A percentile compares a stretch with the other conserved stretches of the same genome.
phyloP scores from a whole-genome alignment of 345 rosid species.

The Nasturtium officinale region DNA sequence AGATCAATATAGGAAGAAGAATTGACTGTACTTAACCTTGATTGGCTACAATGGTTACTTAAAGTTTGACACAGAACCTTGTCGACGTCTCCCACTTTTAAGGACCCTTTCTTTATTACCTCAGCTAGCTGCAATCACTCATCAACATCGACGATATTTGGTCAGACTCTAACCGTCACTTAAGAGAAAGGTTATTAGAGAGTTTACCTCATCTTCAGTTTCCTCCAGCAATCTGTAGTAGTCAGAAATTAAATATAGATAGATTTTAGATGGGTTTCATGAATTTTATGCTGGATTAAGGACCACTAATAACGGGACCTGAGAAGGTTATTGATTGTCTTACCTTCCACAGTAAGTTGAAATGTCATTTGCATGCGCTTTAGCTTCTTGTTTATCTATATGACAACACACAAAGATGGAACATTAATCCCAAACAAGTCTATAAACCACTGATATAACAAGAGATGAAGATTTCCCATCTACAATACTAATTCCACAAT shows the following conservation, averaged over 20 bases:
- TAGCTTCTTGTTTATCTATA: slow-evolving; percentile 93
- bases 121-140: slow-evolving; percentile 62
- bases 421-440: slow-evolving; percentile 14
- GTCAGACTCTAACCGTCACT: slow-evolving; percentile 9
- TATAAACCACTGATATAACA: slow-evolving; percentile 1
- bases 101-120: slow-evolving; percentile 69
- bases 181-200: slow-evolving; percentile 15
- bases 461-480: slow-evolving; percentile 19
- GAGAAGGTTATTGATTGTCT: slow-evolving; percentile 33
- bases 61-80: slow-evolving; percentile 77
- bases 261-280: slow-evolving; percentile 8
- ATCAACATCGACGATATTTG: slow-evolving; percentile 5
- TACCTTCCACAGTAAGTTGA: slow-evolving; percentile 96
- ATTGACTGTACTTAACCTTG: slow-evolving; percentile 52
- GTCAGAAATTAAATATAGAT: not conserved
- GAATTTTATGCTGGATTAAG: slow-evolving; percentile 4
- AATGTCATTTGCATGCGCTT: slow-evolving; percentile 78
- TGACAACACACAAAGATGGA: slow-evolving; percentile 32
- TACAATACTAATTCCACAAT: slow-evolving; percentile 18
- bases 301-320: not conserved
- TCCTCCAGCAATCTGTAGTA: slow-evolving; percentile 80
- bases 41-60: slow-evolving; percentile 67
- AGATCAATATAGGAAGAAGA: not conserved
- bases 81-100: slow-evolving; percentile 72
- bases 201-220: slow-evolving; percentile 85